Evolutionary conservation across 2,329 filamentous ascomycete genomes (phyloP), one percentile per base, ranked within the genome.

Genomic region (Phoma sp.): DNA sequence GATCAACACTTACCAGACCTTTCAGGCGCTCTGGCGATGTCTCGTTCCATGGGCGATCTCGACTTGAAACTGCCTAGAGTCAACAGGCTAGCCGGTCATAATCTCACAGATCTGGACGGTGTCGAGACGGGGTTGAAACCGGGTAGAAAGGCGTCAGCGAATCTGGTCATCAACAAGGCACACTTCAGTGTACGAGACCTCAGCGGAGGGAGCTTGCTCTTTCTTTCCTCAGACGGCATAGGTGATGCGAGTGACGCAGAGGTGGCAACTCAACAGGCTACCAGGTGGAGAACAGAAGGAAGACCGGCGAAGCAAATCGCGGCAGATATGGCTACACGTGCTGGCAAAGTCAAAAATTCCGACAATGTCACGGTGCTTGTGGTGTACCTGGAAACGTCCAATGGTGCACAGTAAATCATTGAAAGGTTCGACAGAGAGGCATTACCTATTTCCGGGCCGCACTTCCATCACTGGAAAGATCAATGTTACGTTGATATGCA

Each of bases 281-380:
- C 65, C 3, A 53, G 60, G 4, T 45, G 51, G 39, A 65, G 57
- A 52, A 56, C 51, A 9, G 44, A 60, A 24, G 63, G 64, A 4
- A 51, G 49, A 10, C 37, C 55, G 4, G 57, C 60, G 17, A 58
- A 60, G 13, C 49, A 60, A n/a, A 67, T 69, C 27, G 63, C 64
- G 1, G 36, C 60, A 19, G 57, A 61, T 12, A 33, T 65, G 19
- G 62, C 66, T 10, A 58, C 45, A 12, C 50, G 57, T 4, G 60
- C 66, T 10, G 56, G 52, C 0, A 55, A 60, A 13, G 49, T 57
- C 13, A 54, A 57, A 49, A 57, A 48, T 5, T 64, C 66, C 5
- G 66, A 69, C 25, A 69, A 69, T 24, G 66, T 64, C 15, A 67
- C 66, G 1, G 60, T 69, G 2, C 13, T 67, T 4, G 44, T 69